Evolutionary conservation across 179 eudicot genomes (phyloP), one percentile per base, ranked within the genome.

Genomic region (Spergularia azorica): DNA sequence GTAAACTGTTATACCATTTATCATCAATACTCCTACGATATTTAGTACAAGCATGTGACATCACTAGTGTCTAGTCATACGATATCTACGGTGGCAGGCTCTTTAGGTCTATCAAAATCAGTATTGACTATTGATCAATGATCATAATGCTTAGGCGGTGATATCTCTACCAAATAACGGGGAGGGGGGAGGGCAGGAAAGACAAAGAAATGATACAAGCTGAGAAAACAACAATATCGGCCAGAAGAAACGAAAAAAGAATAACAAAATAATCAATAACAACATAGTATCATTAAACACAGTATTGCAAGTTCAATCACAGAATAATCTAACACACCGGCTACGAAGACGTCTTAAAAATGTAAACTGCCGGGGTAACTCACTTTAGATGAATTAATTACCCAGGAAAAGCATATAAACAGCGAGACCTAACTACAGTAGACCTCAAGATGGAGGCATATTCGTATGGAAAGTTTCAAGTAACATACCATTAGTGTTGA

Each of bases 401-500:
- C 46, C 12, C 4, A 36, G 48, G 14, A 36, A 69, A 51, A 54
- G 12, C 3, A 52, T 4, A 54, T 14, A 51, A 13, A 26, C 41
- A 52, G 6, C 9, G 50, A 9, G 9, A 38, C 20, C 5, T 36
- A 51, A 21, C 11, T 21, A 6, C 39, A 70, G 60, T 18, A 8
- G 20, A 54, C 21, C 10, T n/a, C 58, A 75, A 15, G 20, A 26
- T 51, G 59, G 57, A 74, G 63, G 70, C 54, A 62, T n/a, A 72
- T 16, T 41, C 21, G 39, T 10, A 67, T 74, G 75, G 20, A 67
- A 55, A 73, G 66, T 36, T 18, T 63, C 15, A 18, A 58, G 20
- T 46, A 46, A 18, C 74, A 13, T 83, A 93, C 99, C 90, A 76
- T 72, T 87, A 26, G 86, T 70, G 74, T 87, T 89, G 80, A 93